Conservation (phyloP, 1,284 basidiomycete genomes). For the Xerocomus cyaneibrunnescens region DNA sequence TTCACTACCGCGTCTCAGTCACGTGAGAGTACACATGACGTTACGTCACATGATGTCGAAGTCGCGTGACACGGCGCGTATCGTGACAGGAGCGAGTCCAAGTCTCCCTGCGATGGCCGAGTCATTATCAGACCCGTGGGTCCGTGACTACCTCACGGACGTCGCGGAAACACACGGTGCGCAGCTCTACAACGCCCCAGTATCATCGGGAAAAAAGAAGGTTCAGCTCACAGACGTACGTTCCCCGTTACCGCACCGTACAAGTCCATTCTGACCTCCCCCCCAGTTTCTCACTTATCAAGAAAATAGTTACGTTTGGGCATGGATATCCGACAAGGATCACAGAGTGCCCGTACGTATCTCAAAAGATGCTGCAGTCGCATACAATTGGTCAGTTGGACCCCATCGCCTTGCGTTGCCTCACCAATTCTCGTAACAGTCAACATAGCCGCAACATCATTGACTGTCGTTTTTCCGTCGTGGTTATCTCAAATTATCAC, state of each 20-base stretch:
- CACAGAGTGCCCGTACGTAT: slow-evolving; percentile 41
- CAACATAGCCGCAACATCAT: slow-evolving; percentile 27
- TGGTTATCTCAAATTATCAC: slow-evolving; percentile 45
- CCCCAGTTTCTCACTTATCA: slow-evolving; percentile 39
- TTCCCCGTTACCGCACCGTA: background rate
- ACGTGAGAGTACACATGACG: slow-evolving; percentile 22
- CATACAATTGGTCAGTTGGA: slow-evolving; percentile 34
- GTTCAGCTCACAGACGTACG: slow-evolving; percentile 56
- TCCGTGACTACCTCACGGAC: slow-evolving; percentile 47
- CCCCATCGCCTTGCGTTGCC: background rate
- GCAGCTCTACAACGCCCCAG: slow-evolving; percentile 38
- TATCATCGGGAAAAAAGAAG: slow-evolving; percentile 39
- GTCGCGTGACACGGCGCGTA: slow-evolving; percentile 23
- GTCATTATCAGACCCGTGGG: slow-evolving; percentile 48
- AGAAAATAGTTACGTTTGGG: slow-evolving; percentile 46
- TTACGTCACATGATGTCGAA: slow-evolving; percentile 19
- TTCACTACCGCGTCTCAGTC: slow-evolving; percentile 22
- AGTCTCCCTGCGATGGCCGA: slow-evolving; percentile 27
- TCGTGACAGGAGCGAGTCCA: slow-evolving; percentile 1
- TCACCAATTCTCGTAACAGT: slow-evolving; percentile 3
- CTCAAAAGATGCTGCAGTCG: slow-evolving; percentile 37
- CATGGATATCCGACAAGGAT: slow-evolving; percentile 43
- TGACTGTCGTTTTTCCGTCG: slow-evolving; percentile 34
- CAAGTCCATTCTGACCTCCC: slow-evolving; percentile 12
- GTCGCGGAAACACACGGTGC: slow-evolving; percentile 51